These are phyloP conservation scores for Boletus patriciae DNA, from an alignment of 768 basidiomycete genomes.

Conservation along the genomic window DNA sequence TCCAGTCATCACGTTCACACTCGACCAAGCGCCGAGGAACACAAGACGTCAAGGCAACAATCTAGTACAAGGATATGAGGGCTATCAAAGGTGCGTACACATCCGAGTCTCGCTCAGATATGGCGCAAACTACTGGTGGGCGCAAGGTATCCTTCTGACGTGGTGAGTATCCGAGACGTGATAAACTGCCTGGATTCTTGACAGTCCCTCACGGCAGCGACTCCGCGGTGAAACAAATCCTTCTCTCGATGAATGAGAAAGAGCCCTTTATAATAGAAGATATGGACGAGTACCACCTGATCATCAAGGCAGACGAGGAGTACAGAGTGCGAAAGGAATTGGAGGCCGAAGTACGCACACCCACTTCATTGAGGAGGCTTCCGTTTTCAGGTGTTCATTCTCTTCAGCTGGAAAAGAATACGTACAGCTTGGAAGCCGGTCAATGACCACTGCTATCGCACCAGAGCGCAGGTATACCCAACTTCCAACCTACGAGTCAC, in stretches of 20 bases:
- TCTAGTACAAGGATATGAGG: slow-evolving; percentile 43
- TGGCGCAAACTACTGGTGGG: slow-evolving; percentile 2
- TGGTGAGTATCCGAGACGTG: slow-evolving; percentile 45
- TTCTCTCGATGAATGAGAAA: slow-evolving; percentile 79
- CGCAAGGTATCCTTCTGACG: slow-evolving; percentile 61
- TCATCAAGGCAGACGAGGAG: slow-evolving; percentile 82
- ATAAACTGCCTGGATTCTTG: background rate
- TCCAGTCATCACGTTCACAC: background rate
- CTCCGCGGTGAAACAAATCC: slow-evolving; percentile 86
- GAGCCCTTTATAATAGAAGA: slow-evolving; percentile 84
- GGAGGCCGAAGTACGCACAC: slow-evolving; percentile 61
- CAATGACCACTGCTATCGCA: slow-evolving; percentile 6
- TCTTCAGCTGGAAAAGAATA: slow-evolving; percentile 78
- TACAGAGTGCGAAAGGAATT: slow-evolving; percentile 69
- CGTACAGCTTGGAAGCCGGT: slow-evolving; percentile 63
- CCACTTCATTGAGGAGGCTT: background rate
- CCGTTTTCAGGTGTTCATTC: background rate
- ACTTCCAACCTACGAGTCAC: background rate
- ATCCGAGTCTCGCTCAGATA: slow-evolving; percentile 2
- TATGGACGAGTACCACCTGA: slow-evolving; percentile 77
- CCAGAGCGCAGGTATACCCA: background rate
- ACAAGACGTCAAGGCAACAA: background rate
- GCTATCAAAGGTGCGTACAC: slow-evolving; percentile 57
- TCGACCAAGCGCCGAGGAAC: background rate
- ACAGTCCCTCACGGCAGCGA: slow-evolving; percentile 51